Conservation (phyloP, 345 rosid species). For the Eucalyptus marginata region DNA sequence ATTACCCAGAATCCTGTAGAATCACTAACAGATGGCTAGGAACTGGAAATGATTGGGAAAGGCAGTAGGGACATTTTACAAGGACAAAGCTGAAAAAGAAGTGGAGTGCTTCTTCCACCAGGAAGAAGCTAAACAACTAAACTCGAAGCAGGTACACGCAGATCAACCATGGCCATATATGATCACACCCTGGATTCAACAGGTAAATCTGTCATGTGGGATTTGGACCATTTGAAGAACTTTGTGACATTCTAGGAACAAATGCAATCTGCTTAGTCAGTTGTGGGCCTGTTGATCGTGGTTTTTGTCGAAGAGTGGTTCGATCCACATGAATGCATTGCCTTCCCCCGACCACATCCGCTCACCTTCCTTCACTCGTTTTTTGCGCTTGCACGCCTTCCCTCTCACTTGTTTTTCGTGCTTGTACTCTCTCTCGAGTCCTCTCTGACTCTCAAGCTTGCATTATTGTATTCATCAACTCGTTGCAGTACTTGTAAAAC, state of each 20-base stretch:
- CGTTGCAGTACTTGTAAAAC: not conserved
- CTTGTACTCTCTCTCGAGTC: not conserved
- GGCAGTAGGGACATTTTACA: not conserved
- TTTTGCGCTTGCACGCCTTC: conserved; percentile 11
- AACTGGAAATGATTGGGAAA: not conserved
- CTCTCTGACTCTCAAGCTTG: not conserved
- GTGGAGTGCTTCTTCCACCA: not conserved
- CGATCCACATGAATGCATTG: conserved; percentile 6
- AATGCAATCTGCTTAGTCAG: not conserved
- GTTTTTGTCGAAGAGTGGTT: not conserved
- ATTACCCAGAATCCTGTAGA: not conserved
- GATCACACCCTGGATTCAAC: not conserved
- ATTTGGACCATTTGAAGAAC: not conserved
- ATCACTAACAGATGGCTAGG: not conserved
- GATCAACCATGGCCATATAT: not conserved
- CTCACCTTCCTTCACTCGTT: not conserved
- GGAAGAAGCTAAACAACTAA: not conserved
- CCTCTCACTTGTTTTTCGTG: not conserved
- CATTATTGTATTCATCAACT: not conserved
- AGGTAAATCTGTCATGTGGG: not conserved
- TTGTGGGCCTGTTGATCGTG: not conserved
- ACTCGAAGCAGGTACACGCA: not conserved
- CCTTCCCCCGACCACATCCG: conserved; percentile 2
- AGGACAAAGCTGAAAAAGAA: not conserved
- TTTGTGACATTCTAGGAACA: not conserved